Evolutionary conservation across 495 filamentous ascomycete genomes (phyloP).

Genomic region (Cercophora newfieldiana): DNA sequence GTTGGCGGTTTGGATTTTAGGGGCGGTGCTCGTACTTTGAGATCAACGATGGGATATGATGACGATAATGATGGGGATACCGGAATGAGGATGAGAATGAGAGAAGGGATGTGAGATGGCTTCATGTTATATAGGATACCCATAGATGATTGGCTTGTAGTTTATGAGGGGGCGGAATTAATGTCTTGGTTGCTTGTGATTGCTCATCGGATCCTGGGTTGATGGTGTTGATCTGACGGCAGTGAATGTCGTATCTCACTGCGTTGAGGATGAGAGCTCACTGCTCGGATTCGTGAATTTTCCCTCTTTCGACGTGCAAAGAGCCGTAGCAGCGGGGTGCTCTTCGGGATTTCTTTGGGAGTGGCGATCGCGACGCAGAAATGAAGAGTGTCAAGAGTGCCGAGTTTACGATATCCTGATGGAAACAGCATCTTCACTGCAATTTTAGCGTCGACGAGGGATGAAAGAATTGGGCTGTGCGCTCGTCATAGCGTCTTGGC

Average conservation of each 20-base stretch:
- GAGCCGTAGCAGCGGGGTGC: too few relatives aligned
- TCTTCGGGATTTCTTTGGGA: too few relatives aligned
- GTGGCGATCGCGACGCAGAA: too few relatives aligned
- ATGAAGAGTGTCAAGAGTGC: too few relatives aligned
- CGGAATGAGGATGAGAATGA: background rate
- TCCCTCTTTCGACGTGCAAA: too few relatives aligned
- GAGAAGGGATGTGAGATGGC: background rate
- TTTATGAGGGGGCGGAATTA: background rate
- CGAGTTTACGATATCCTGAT: too few relatives aligned
- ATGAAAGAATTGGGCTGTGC: background rate
- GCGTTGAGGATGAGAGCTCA: too few relatives aligned
- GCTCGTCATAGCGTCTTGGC: constrained; percentile 1
- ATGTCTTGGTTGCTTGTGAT: too few relatives aligned
- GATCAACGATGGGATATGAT: background rate
- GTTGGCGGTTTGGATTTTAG: background rate
- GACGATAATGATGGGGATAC: background rate
- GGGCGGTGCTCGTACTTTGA: background rate
- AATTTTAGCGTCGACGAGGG: background rate
- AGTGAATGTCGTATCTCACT: too few relatives aligned
- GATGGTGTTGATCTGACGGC: too few relatives aligned
- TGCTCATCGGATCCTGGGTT: background rate
- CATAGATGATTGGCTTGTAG: constrained; percentile 5
- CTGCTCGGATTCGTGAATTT: too few relatives aligned
- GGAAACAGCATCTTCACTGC: background rate
- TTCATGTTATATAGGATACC: constrained; percentile 3